Percentiles rank a stretch among this genome's conserved stretches.
Evolutionary conservation across 192 early-diverging fungal species (phyloP).

Genomic region (Mortierella hygrophila): DNA sequence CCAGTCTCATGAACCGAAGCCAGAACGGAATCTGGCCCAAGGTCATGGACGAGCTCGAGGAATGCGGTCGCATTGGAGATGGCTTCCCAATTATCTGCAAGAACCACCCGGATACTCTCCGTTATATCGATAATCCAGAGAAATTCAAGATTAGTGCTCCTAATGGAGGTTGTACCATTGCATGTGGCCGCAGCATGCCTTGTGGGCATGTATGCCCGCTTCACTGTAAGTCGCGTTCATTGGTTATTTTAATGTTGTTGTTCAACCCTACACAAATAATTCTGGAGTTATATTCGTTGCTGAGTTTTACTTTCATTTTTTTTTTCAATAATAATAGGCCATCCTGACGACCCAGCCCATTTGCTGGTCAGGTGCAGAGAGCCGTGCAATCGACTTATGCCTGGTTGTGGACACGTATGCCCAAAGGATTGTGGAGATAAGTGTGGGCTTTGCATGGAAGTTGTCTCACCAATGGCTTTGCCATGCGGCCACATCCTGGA

Average conservation of each 20-base stretch:
- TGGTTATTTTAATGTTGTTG: not conserved
- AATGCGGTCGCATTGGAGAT: constrained; percentile 45
- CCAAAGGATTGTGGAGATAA: constrained; percentile 57
- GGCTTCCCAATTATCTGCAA: constrained; percentile 63
- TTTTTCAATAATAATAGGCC: constrained; percentile 31
- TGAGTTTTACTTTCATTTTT: not conserved
- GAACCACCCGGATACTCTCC: constrained; percentile 57
- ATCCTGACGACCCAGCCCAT: constrained; percentile 64
- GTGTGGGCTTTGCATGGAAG: constrained; percentile 59
- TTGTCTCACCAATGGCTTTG: constrained; percentile 25
- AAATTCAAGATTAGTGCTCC: constrained; percentile 56
- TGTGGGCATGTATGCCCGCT: constrained; percentile 65
- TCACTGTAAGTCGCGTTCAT: constrained; percentile 38
- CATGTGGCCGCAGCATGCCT: constrained; percentile 55
- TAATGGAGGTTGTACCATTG: constrained; percentile 64
- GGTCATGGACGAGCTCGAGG: constrained; percentile 54
- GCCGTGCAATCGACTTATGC: constrained; percentile 56
- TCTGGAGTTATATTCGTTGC: not conserved
- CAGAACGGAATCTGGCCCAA: constrained; percentile 56
- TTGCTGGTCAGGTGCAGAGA: constrained; percentile 57
- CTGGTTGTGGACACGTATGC: constrained; percentile 61
- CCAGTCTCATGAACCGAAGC: constrained; percentile 39
- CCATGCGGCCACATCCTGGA: constrained; percentile 40
- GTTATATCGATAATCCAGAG: constrained; percentile 36
- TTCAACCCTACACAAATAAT: not conserved